Evolutionary conservation across 441 rosid species (phyloP).

Genomic region (Bruguiera hainesii): DNA sequence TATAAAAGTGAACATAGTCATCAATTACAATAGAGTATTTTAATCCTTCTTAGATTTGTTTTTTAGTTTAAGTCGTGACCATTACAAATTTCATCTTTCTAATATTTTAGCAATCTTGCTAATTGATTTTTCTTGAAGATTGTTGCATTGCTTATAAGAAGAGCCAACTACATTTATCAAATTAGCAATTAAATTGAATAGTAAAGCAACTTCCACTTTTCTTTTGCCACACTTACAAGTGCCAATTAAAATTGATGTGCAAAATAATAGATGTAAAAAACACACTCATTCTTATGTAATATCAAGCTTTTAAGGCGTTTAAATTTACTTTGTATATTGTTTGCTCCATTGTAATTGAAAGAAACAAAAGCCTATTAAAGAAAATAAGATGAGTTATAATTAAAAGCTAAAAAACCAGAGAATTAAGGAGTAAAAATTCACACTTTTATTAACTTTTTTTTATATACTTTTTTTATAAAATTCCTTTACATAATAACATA

Average conservation of each 20-base stretch:
- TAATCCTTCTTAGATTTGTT: neutral
- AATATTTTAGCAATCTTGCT: neutral
- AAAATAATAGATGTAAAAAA: constrained; percentile 7
- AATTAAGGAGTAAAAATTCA: too few species aligned
- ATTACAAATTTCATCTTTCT: too few species aligned
- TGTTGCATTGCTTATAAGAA: neutral
- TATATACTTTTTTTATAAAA: too few species aligned
- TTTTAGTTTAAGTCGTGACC: too few species aligned
- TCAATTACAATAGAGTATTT: too few species aligned
- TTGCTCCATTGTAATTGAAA: constrained; percentile 1
- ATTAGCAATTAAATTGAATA: neutral
- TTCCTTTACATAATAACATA: too few species aligned
- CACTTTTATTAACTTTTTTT: too few species aligned
- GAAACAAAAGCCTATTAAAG: too few species aligned
- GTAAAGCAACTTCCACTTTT: neutral
- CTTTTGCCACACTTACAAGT: neutral
- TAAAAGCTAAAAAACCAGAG: too few species aligned
- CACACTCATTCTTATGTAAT: neutral
- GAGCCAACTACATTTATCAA: constrained; percentile 7
- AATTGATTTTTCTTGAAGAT: neutral
- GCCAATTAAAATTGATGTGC: constrained; percentile 7
- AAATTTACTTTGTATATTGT: neutral
- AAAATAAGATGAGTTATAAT: too few species aligned
- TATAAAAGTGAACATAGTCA: neutral
- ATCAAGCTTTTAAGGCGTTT: constrained; percentile 1